phyloP scores from a whole-genome alignment of 1,284 basidiomycete genomes.

The Leccinum huronense region DNA sequence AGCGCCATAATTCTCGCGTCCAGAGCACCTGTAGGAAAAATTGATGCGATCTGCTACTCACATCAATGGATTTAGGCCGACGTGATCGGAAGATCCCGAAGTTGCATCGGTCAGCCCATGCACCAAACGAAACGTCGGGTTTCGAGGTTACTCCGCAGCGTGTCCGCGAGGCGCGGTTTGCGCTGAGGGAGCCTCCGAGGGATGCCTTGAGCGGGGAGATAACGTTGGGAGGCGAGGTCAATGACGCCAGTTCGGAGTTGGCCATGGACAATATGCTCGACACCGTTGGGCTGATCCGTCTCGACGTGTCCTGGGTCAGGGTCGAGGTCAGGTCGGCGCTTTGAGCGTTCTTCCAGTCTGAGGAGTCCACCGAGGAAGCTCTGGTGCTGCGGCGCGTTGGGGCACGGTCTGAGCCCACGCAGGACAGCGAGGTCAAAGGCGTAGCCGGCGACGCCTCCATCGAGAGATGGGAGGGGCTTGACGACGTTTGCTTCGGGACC shows the following conservation, averaged over 20 bases:
- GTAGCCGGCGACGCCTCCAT: slow-evolving; percentile 69
- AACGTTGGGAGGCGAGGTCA: slow-evolving; percentile 20
- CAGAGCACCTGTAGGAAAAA: no score
- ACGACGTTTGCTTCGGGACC: slow-evolving; percentile 54
- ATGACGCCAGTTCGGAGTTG: slow-evolving; percentile 3
- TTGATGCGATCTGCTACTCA: no score
- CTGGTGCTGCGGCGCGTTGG: slow-evolving; percentile 21
- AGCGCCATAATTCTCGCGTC: no score
- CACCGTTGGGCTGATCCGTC: background rate
- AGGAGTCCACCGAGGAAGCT: slow-evolving; percentile 19
- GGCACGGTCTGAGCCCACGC: slow-evolving; percentile 32
- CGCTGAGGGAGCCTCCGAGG: slow-evolving; percentile 46
- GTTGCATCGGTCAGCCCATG: no score
- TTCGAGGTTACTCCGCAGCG: no score
- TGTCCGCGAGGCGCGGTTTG: slow-evolving; percentile 57
- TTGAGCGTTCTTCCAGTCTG: slow-evolving; percentile 11
- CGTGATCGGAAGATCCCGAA: no score
- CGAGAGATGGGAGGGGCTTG: slow-evolving; percentile 51
- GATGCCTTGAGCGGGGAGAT: slow-evolving; percentile 55
- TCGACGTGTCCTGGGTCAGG: background rate
- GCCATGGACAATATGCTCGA: slow-evolving; percentile 6
- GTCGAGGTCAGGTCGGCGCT: slow-evolving; percentile 10
- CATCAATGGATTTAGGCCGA: no score
- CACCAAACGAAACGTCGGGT: no score
- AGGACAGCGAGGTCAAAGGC: slow-evolving; percentile 65